These are phyloP conservation scores for Lizonia empirigonia DNA, from an alignment of 2,329 filamentous ascomycete species.

Conservation along the genomic window DNA sequence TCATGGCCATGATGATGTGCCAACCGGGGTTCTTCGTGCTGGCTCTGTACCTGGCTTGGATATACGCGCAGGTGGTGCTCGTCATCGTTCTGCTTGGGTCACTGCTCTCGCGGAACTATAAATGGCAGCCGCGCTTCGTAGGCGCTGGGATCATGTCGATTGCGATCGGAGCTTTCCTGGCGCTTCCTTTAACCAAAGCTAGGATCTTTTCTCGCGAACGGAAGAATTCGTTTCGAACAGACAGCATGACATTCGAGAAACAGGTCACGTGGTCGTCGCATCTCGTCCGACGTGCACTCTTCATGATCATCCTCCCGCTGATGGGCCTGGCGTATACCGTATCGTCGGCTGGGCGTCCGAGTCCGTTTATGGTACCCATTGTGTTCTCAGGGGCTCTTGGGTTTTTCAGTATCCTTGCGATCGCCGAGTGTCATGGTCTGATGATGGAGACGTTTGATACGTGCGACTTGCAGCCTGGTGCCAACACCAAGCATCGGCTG, in stretches of 20 bases:
- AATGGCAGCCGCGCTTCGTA: conserved; percentile 66
- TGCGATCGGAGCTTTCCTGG: conserved; percentile 70
- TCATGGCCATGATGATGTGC: conserved; percentile 72
- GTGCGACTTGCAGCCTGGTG: conserved; percentile 76
- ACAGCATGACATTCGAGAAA: conserved; percentile 69
- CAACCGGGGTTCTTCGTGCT: conserved; percentile 77
- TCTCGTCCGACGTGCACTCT: conserved; percentile 69
- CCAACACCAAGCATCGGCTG: conserved; percentile 60
- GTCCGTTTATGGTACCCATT: conserved; percentile 66
- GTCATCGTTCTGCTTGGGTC: conserved; percentile 73
- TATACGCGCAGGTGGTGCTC: conserved; percentile 76
- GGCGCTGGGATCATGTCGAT: conserved; percentile 70
- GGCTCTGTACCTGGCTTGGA: conserved; percentile 76
- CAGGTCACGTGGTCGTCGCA: conserved; percentile 74
- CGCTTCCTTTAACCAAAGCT: conserved; percentile 75
- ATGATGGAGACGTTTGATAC: conserved; percentile 84
- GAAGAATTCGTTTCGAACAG: conserved; percentile 63
- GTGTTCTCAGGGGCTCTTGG: conserved; percentile 70
- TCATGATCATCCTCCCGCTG: conserved; percentile 70
- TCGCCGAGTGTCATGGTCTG: conserved; percentile 76
- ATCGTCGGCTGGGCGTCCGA: conserved; percentile 65
- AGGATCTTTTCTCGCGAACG: conserved; percentile 70
- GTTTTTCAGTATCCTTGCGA: conserved; percentile 73
- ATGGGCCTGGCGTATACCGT: conserved; percentile 71
- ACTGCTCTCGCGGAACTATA: conserved; percentile 71